Base-by-base conservation (phyloP, 805 yeast genomes). In the Candida fluviatilis region DNA sequence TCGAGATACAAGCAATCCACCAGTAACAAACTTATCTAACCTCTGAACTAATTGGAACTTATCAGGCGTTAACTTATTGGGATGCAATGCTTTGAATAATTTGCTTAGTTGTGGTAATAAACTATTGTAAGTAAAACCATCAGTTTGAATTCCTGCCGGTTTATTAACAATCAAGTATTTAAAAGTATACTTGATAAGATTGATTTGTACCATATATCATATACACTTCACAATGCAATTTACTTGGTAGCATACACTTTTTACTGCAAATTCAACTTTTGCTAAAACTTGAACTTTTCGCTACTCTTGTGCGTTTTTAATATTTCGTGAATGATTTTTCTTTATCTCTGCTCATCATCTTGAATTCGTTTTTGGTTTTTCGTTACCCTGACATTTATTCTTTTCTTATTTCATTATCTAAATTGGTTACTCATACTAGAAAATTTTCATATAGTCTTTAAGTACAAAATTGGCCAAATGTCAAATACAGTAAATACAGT, bases 21-120 rank as follows among this genome's bases (percentile, higher is more conserved):
- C 60, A 8, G 54, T 50, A 10, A 54, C 58, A 41, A 38, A 51
- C 39, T 46, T 39, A 36, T 55, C 59, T 14, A 55, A 37, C 23
- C 60, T 37, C 31, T 51, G 57, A 3, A 51, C 46, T 17, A 53
- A 35, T 17, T 46, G 37, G 32, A 50, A 46, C 16, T 34, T 31
- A 23, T 46, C 39, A 13, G 42, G 24, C 26, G 34, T 42, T 5
- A 12, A 5, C 26, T 27, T 35, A 15, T 37, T 40, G n/a, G 43
- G 47, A 17, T 39, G 23, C 34, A 37, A 18, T 13, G 19, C 13
- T 29, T 48, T 45, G 33, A 48, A 43, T 5, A 34, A 25, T 12
- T 36, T 35, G 4, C 45, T 40, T n/a, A 52, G 16, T 21, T 40
- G 51, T 1, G 51, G 51, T 6, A 51, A 24, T 10, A 48, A 37